Percentiles rank a stretch among this genome's conserved stretches.
These are phyloP conservation scores for Aspergillus pseudoglaucus DNA, from an alignment of 2,329 filamentous ascomycete genomes.

Conservation along the genomic window DNA sequence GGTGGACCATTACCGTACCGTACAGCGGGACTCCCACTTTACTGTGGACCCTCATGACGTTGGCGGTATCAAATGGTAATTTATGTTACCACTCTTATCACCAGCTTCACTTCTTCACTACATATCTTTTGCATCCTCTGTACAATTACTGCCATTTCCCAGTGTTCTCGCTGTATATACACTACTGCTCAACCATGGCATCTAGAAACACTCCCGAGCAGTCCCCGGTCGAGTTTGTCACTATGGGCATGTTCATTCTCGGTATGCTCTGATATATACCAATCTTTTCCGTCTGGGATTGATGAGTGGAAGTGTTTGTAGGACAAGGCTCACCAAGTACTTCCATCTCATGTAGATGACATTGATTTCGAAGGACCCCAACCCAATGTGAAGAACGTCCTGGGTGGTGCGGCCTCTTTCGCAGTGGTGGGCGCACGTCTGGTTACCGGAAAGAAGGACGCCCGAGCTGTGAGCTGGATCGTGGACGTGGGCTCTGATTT, in stretches of 20 bases:
- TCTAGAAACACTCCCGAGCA: constrained; percentile 1
- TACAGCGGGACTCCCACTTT: constrained; percentile 5
- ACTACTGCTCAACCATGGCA: constrained; percentile 12
- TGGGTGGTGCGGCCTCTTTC: constrained; percentile 86
- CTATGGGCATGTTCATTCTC: constrained; percentile 59
- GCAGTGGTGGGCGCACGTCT: constrained; percentile 82
- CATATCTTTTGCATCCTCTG: neutral
- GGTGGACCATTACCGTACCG: constrained; percentile 16
- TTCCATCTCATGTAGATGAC: constrained; percentile 58
- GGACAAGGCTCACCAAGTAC: constrained; percentile 4
- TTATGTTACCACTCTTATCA: neutral
- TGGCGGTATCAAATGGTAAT: constrained; percentile 11
- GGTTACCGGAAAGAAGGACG: constrained; percentile 64
- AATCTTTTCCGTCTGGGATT: neutral
- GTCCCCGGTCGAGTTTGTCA: constrained; percentile 49
- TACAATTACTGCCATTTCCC: neutral
- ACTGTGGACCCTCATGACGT: constrained; percentile 11
- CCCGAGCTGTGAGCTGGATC: constrained; percentile 75
- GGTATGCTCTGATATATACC: constrained; percentile 35
- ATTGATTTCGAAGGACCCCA: constrained; percentile 74
- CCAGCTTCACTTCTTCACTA: neutral
- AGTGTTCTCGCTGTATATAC: neutral
- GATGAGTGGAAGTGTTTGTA: constrained; percentile 7
- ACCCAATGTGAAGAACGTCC: constrained; percentile 63
- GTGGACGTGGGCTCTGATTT: constrained; percentile 88